A percentile compares a stretch with the other conserved stretches of the same genome.
phyloP scores from a whole-genome alignment of 805 yeast genomes.

The Jamesozyma spencerorum region DNA sequence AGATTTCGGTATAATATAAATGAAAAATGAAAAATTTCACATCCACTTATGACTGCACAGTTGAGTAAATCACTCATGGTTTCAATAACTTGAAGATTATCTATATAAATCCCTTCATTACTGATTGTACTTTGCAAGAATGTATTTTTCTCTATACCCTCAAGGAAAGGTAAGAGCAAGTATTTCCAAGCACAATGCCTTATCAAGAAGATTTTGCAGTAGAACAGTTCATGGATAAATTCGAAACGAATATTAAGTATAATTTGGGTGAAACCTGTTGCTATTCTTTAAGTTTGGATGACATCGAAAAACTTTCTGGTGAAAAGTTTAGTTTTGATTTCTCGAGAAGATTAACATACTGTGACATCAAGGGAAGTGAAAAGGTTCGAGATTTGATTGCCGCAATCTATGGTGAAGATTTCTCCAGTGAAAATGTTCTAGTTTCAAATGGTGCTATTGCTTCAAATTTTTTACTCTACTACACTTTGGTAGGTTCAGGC shows the following conservation, averaged over 20 bases:
- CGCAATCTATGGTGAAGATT: conserved; percentile 26
- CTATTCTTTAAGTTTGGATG: conserved; percentile 35
- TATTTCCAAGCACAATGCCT: conserved; percentile 27
- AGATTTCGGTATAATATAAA: too few relatives aligned
- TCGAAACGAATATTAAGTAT: conserved; percentile 33
- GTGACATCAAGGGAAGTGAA: conserved; percentile 39
- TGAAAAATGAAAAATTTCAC: too few relatives aligned
- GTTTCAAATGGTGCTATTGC: conserved; percentile 50
- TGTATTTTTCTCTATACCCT: too few relatives aligned
- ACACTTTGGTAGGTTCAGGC: conserved; percentile 35
- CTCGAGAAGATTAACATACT: conserved; percentile 34
- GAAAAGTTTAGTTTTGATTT: conserved; percentile 19
- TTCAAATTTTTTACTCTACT: conserved; percentile 41
- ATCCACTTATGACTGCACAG: too few relatives aligned
- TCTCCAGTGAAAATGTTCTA: conserved; percentile 33
- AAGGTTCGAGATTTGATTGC: conserved; percentile 33
- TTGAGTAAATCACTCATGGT: too few relatives aligned
- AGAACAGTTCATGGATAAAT: conserved; percentile 46
- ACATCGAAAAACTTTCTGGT: conserved; percentile 30
- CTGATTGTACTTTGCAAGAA: too few relatives aligned
- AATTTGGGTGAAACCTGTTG: conserved; percentile 49
- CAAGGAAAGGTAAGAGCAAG: too few relatives aligned
- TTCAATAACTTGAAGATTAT: too few relatives aligned
- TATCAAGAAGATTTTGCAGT: conserved; percentile 38
- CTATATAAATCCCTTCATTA: too few relatives aligned